Base-by-base conservation (phyloP, 108 stramenopile species). In the Fragilaria crotonensis region DNA sequence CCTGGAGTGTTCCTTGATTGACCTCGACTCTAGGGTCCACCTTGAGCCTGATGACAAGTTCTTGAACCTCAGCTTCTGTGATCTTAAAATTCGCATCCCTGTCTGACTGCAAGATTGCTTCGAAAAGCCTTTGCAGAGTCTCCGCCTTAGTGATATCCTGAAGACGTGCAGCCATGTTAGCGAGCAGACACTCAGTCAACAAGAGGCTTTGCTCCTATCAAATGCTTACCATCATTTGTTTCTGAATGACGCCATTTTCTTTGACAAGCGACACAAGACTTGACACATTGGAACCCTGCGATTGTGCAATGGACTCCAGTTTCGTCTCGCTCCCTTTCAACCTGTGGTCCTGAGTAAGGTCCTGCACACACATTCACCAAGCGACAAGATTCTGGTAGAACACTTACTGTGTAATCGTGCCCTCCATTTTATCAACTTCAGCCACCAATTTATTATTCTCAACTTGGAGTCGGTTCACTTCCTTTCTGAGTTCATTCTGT, bases 391-490 rank as follows among this genome's bases (percentile, higher is more conserved):
- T 50, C 20, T 7, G 23, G 20, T 18, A 7, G 23, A 25, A 7
- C 49, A 50, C 49, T 19, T 50, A 56, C 54, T 26, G 1, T 20
- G 28, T n/a, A 1, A 56, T 26, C n/a, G 19, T 19, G n/a, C 19
- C 1, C 33, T 56, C 54, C 23, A 56, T 18, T 21, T 56, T 31
- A 23, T 56, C 33, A 19, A 56, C 7, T 26, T 2, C 2, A 31
- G 18, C 19, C 2, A 18, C 30, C 3, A 56, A 23, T 9, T 33
- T 56, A 5, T 33, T 33, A 23, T 56, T 56, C 33, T 56, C 54
- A 56, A 3, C 19, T 36, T 56, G 54, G 2, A 56, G 27, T 5
- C 54, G 30, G 20, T 56, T 56, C 31, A 56, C 54, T 56, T 56
- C 54, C 31, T 56, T 29, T 31, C 32, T 29, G 2, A 56, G 30